These are phyloP conservation scores for Suillus discolor DNA, from an alignment of 768 basidiomycete species.

Conservation along the genomic window DNA sequence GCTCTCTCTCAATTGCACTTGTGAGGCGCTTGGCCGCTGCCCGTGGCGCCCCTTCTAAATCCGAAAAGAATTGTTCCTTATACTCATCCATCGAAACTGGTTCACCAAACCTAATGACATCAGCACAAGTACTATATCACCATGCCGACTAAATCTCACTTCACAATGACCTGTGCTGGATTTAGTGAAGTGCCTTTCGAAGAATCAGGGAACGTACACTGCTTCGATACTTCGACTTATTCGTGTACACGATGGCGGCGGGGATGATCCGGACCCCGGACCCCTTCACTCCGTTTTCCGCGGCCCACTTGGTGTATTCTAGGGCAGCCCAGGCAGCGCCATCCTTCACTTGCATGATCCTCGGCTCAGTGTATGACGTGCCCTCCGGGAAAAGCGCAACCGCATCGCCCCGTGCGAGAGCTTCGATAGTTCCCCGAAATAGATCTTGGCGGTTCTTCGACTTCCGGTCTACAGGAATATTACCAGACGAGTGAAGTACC, in stretches of 20 bases:
- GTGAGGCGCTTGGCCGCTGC: slow-evolving; percentile 88
- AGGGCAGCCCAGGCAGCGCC: slow-evolving; percentile 94
- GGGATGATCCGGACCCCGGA: slow-evolving; percentile 68
- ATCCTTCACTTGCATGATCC: slow-evolving; percentile 91
- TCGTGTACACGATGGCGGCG: slow-evolving; percentile 89
- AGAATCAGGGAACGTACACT: slow-evolving; percentile 57
- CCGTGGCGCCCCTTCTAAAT: slow-evolving; percentile 66
- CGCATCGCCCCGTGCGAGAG: slow-evolving; percentile 73
- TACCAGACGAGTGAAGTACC: slow-evolving; percentile 87
- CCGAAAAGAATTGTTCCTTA: slow-evolving; percentile 75
- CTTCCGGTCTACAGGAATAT: slow-evolving; percentile 96
- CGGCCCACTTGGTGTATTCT: slow-evolving; percentile 85
- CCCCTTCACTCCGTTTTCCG: slow-evolving; percentile 52
- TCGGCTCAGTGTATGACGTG: slow-evolving; percentile 90
- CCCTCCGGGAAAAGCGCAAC: slow-evolving; percentile 96
- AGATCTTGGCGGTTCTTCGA: slow-evolving; percentile 88
- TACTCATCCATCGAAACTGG: slow-evolving; percentile 79
- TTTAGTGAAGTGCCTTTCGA: slow-evolving; percentile 18
- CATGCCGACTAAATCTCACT: slow-evolving; percentile 46
- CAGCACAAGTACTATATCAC: slow-evolving; percentile 9
- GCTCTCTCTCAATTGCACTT: slow-evolving; percentile 64
- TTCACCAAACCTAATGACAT: slow-evolving; percentile 68
- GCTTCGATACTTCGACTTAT: slow-evolving; percentile 95
- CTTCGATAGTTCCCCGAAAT: slow-evolving; percentile 88
- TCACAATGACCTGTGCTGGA: slow-evolving; percentile 62